Evolutionary conservation across 495 filamentous ascomycete genomes (phyloP).

Genomic region (Xylaria acuta): DNA sequence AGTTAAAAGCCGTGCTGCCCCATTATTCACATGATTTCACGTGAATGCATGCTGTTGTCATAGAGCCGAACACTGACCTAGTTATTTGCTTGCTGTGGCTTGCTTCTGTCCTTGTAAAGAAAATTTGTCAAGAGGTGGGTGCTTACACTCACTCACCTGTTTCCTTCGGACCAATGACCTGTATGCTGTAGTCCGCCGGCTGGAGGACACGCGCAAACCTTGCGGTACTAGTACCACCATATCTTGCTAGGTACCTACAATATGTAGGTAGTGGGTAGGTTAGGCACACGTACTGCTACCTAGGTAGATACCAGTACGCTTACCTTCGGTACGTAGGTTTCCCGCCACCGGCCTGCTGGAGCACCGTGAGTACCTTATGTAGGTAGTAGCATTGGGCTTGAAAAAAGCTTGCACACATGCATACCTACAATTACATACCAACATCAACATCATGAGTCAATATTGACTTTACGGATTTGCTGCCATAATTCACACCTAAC

Average conservation of each 20-base stretch:
- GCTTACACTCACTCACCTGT: neutral
- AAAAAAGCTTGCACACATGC: neutral
- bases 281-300: neutral
- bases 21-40: conserved; percentile 12
- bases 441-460: conserved; percentile 3
- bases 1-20: neutral
- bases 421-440: no score
- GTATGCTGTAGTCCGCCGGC: neutral
- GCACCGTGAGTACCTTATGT: neutral
- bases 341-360: neutral
- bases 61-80: neutral
- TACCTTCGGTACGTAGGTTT: neutral
- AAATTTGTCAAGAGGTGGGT: conserved; percentile 5
- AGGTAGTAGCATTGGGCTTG: neutral
- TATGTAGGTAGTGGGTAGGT: neutral
- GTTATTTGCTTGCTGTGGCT: neutral
- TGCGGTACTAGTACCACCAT: no score
- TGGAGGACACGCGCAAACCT: no score
- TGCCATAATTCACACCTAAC: neutral
- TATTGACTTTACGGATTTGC: neutral
- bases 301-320: neutral
- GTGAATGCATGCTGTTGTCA: conserved; percentile 8
- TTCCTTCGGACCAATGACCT: neutral
- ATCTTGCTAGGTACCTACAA: no score
- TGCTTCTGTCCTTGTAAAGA: neutral